Percentiles rank a stretch among this genome's conserved stretches.
phyloP scores from a whole-genome alignment of 2,329 filamentous ascomycete species.

The Teratosphaeria epicoccoides region DNA sequence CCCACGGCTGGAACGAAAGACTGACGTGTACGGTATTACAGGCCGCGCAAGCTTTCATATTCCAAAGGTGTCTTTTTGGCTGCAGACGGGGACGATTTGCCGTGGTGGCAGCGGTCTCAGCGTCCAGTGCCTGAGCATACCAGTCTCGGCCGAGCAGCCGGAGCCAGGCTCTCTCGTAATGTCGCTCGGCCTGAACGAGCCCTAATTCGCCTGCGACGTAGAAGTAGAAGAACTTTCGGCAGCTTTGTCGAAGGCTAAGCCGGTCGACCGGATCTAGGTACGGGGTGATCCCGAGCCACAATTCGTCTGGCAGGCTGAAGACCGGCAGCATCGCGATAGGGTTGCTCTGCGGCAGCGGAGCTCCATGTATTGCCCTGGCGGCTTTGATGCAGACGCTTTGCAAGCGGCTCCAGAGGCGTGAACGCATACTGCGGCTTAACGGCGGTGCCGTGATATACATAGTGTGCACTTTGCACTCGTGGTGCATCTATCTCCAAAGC shows the following conservation, averaged over 20 bases:
- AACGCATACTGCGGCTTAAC: no score
- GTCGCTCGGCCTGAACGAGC: neutral
- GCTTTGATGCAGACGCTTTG: no score
- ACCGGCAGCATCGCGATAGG: no score
- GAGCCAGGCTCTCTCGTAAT: neutral
- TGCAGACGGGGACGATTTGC: neutral
- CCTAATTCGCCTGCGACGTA: neutral
- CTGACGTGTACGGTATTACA: neutral
- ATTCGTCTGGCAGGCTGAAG: neutral
- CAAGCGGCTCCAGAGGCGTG: no score
- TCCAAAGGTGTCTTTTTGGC: neutral
- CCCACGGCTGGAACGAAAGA: neutral
- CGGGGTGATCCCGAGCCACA: neutral
- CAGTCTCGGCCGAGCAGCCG: neutral
- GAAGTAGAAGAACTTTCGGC: neutral
- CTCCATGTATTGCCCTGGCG: no score
- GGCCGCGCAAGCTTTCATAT: neutral
- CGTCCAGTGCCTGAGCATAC: neutral
- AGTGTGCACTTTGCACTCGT: no score
- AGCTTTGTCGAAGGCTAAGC: neutral
- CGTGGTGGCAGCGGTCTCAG: neutral
- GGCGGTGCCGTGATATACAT: no score
- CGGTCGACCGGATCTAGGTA: neutral
- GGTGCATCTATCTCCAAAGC: no score
- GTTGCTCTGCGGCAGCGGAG: no score